Percentiles rank a stretch among this genome's conserved stretches.
Evolutionary conservation across 192 early-diverging fungal species (phyloP).

Genomic region (Coemansia interrupta): DNA sequence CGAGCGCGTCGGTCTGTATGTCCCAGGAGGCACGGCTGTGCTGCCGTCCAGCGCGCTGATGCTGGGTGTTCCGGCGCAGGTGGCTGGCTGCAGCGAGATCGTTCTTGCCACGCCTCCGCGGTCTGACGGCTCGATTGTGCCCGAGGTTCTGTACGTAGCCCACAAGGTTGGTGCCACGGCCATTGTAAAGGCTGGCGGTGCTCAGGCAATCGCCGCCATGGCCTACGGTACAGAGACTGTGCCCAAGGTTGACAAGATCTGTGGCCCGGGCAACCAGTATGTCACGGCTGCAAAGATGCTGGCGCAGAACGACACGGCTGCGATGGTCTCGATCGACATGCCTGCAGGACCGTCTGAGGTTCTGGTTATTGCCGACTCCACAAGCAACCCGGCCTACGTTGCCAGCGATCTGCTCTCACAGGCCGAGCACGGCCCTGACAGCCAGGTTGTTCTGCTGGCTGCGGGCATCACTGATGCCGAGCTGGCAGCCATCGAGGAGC

Average conservation of each 20-base stretch:
- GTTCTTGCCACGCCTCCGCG: constrained; percentile 94
- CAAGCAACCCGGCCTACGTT: constrained; percentile 83
- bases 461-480: constrained; percentile 67
- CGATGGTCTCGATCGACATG: constrained; percentile 97
- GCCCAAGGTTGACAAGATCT: constrained; percentile 99
- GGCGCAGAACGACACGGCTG: constrained; percentile 90
- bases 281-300: constrained; percentile 99
- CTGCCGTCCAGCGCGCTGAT: constrained; percentile 93
- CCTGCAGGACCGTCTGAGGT: constrained; percentile 99
- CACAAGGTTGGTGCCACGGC: constrained; percentile 93
- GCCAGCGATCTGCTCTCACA: constrained; percentile 94
- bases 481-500: constrained; percentile 69
- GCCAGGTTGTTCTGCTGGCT: constrained; percentile 91
- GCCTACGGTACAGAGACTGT: constrained; percentile 96
- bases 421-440: constrained; percentile 96
- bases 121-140: constrained; percentile 82
- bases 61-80: constrained; percentile 95
- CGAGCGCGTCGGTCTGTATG: constrained; percentile 94
- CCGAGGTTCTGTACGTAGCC: constrained; percentile 97
- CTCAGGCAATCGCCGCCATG: constrained; percentile 97
- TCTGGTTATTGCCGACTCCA: constrained; percentile 90
- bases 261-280: constrained; percentile 99
- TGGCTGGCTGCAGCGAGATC: constrained; percentile 93
- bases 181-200: constrained; percentile 91
- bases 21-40: constrained; percentile 96